A percentile compares a stretch with the other conserved stretches of the same genome.
Conservation (phyloP, 2,329 filamentous ascomycete genomes). For the Sporothrix inflata region DNA sequence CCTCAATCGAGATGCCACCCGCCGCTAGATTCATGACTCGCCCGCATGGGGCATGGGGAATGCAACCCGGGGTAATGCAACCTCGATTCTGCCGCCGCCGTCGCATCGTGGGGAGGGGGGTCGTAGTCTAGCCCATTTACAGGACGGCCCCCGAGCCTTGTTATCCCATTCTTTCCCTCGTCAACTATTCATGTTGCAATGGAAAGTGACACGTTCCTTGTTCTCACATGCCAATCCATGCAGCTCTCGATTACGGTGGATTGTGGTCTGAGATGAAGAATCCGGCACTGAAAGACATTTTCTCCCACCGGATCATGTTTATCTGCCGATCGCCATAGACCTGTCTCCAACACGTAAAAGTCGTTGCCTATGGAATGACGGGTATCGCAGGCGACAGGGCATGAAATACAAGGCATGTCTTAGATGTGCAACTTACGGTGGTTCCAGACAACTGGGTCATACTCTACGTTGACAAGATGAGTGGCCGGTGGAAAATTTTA, state of each 20-base stretch:
- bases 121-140: background rate
- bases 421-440: background rate
- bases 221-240: background rate
- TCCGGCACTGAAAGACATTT: background rate
- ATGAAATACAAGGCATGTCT: background rate
- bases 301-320: background rate
- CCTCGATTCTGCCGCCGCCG: background rate
- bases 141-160: background rate
- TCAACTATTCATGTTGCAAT: background rate
- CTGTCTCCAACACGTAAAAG: background rate
- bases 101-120: background rate
- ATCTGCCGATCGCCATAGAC: background rate
- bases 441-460: background rate
- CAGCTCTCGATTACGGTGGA: background rate
- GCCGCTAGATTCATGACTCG: slow-evolving; percentile 16
- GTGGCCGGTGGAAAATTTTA: too few species aligned
- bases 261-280: background rate
- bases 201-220: background rate
- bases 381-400: background rate
- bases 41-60: background rate
- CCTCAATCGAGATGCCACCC: background rate
- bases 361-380: background rate
- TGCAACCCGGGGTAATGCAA: slow-evolving; percentile 12
- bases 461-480: too few species aligned
- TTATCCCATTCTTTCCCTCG: background rate